Evolutionary conservation across 108 stramenopile species (phyloP).

Genomic region (Nannochloropsis gaditana): DNA sequence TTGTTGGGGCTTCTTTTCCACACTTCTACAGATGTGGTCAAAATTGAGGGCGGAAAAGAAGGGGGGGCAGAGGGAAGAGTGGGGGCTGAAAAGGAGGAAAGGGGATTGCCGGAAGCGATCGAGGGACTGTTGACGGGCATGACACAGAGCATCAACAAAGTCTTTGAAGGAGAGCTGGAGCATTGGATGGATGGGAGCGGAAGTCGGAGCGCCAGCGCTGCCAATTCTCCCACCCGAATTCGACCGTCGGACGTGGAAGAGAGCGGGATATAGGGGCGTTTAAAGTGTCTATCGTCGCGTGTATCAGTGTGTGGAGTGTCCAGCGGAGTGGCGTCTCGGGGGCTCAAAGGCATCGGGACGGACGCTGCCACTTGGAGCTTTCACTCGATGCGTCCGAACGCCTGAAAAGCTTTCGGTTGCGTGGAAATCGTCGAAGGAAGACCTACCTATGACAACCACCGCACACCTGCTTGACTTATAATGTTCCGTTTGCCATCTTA

Average conservation of each 20-base stretch:
- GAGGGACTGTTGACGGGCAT: not conserved
- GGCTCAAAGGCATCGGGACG: no score
- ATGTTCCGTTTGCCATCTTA: no score
- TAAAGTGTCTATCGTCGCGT: no score
- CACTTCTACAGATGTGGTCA: not conserved
- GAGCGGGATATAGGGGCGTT: no score
- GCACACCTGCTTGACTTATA: no score
- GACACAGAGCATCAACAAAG: not conserved
- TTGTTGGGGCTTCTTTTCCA: not conserved
- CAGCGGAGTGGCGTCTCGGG: no score
- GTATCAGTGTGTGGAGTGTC: no score
- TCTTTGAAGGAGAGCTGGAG: not conserved
- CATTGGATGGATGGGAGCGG: not conserved
- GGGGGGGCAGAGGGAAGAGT: not conserved
- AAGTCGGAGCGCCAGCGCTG: slow-evolving; percentile 5
- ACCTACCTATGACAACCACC: no score
- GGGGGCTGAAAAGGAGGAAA: not conserved
- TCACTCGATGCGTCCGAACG: no score
- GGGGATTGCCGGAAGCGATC: not conserved
- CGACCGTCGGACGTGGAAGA: not conserved
- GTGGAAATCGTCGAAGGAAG: no score
- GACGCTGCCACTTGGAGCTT: no score
- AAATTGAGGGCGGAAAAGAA: not conserved
- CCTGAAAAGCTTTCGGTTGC: no score
- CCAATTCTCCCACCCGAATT: not conserved